Base-by-base conservation (phyloP, 2,329 filamentous ascomycete genomes). In the Plenodomus tracheiphilus region DNA sequence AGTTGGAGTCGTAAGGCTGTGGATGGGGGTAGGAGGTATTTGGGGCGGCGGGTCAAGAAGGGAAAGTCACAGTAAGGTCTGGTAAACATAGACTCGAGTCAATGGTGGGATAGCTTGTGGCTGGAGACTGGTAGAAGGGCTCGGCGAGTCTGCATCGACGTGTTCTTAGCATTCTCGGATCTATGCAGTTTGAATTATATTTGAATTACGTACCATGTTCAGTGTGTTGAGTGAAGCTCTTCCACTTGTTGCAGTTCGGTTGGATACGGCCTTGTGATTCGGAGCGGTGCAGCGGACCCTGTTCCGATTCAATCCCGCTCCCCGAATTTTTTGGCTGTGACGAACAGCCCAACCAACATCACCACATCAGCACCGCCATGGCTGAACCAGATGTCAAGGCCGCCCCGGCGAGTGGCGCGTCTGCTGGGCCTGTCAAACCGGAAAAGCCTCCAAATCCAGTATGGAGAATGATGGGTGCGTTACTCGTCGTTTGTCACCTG, bases 401-500 rank as follows among this genome's bases (percentile, higher is more conserved):
- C 36, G 50, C 61, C 37, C 51, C 61, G 36, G 54, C 61, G 11
- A 51, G 61, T 52, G 53, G 56, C 41, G 50, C 56, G 41, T 54
- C 60, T 34, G 41, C 59, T 22, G 60, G 57, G 39, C 46, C 62
- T 41, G 49, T 39, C 22, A 72, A 68, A 44, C 59, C 66, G 18
- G 61, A 56, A 10, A 66, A 61, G 47, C 67, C 67, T 41, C 69
- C 69, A 19, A 73, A 73, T 51, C 70, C 70, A 16, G 63, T 70
- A 17, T 71, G 68, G 60, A 65, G 62, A 46, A 73, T 73, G 70
- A 73, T 73, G 70, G 70, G 70, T 72, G 43, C 46, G 63, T 44
- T 39, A 38, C 22, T 18, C 5, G 28, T 20, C 6, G 7, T 15
- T 4, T 32, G 28, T 32, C 13, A 11, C 4, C 11, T 32, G 28